These are phyloP conservation scores for Ceratobasidium theobromae DNA, from an alignment of 1,284 basidiomycete species.

Conservation along the genomic window DNA sequence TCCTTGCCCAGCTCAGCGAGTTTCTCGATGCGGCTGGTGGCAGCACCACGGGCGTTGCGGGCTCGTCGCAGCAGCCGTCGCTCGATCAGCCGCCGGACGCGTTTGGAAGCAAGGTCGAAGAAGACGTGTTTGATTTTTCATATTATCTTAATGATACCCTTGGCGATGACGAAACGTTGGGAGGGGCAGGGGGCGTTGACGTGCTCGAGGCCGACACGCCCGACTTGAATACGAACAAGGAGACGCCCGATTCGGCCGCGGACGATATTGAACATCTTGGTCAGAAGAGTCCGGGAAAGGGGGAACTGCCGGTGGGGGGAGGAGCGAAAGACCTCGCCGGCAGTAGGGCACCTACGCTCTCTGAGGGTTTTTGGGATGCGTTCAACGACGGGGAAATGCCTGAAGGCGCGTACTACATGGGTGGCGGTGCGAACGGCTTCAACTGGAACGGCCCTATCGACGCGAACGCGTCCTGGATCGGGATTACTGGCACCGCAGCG, in stretches of 20 bases:
- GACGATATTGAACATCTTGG: conserved; percentile 24
- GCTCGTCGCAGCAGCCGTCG: not conserved
- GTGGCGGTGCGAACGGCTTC: conserved; percentile 33
- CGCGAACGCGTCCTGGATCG: conserved; percentile 30
- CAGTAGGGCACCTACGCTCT: conserved; percentile 19
- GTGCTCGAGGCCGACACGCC: conserved; percentile 22
- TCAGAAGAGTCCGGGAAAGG: conserved; percentile 30
- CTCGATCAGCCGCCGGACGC: not conserved
- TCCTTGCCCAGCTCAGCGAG: conserved; percentile 28
- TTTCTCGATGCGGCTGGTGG: too few species aligned
- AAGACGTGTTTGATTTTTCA: conserved; percentile 28
- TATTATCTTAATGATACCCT: conserved; percentile 21
- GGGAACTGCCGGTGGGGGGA: conserved; percentile 21
- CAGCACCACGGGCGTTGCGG: not conserved
- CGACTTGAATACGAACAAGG: conserved; percentile 28
- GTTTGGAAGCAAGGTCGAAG: conserved; percentile 8
- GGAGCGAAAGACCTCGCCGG: conserved; percentile 22
- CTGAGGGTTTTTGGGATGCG: conserved; percentile 31
- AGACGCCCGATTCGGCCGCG: conserved; percentile 22
- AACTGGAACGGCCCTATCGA: conserved; percentile 32
- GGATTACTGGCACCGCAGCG: conserved; percentile 28
- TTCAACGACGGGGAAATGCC: conserved; percentile 31
- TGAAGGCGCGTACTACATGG: conserved; percentile 32
- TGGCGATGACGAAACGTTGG: conserved; percentile 27
- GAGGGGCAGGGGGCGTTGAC: conserved; percentile 1